Conservation (phyloP, 2,329 filamentous ascomycete genomes). For the Epicoccum nigrum region DNA sequence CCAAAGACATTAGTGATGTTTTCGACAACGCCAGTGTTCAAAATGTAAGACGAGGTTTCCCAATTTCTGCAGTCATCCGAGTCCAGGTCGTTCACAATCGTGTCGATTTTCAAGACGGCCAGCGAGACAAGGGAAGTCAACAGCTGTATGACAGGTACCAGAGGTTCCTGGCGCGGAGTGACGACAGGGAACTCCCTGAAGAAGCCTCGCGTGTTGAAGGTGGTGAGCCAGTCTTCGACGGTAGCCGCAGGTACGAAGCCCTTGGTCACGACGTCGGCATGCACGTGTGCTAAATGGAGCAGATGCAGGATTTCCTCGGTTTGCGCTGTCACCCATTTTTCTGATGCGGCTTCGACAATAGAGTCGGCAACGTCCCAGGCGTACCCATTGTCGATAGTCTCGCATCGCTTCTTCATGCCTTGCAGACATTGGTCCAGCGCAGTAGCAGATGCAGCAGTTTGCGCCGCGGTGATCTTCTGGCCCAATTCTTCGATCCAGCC, state of each 20-base stretch:
- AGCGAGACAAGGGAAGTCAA: slow-evolving; percentile 74
- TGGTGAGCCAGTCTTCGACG: slow-evolving; percentile 44
- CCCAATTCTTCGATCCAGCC: slow-evolving; percentile 44
- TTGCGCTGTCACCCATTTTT: slow-evolving; percentile 67
- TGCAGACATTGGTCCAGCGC: slow-evolving; percentile 52
- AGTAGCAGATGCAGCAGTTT: slow-evolving; percentile 50
- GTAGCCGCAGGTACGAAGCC: slow-evolving; percentile 40
- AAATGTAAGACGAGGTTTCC: slow-evolving; percentile 65
- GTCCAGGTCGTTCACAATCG: slow-evolving; percentile 58
- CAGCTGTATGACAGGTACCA: slow-evolving; percentile 70
- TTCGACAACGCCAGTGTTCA: slow-evolving; percentile 71
- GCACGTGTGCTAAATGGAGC: slow-evolving; percentile 74
- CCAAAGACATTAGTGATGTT: slow-evolving; percentile 75
- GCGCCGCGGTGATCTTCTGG: slow-evolving; percentile 33
- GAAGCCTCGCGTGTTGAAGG: slow-evolving; percentile 56
- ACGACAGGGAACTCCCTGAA: slow-evolving; percentile 68
- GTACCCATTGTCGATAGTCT: slow-evolving; percentile 50
- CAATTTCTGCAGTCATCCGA: slow-evolving; percentile 34
- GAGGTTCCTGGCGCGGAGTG: slow-evolving; percentile 46
- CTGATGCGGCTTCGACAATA: slow-evolving; percentile 62
- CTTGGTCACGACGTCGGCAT: slow-evolving; percentile 61
- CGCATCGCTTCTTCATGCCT: slow-evolving; percentile 56
- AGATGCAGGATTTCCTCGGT: slow-evolving; percentile 76
- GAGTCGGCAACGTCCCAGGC: slow-evolving; percentile 56
- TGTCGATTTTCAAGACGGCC: slow-evolving; percentile 71